phyloP scores from a whole-genome alignment of 1,284 basidiomycete species.

The Cutaneotrichosporon sp. region DNA sequence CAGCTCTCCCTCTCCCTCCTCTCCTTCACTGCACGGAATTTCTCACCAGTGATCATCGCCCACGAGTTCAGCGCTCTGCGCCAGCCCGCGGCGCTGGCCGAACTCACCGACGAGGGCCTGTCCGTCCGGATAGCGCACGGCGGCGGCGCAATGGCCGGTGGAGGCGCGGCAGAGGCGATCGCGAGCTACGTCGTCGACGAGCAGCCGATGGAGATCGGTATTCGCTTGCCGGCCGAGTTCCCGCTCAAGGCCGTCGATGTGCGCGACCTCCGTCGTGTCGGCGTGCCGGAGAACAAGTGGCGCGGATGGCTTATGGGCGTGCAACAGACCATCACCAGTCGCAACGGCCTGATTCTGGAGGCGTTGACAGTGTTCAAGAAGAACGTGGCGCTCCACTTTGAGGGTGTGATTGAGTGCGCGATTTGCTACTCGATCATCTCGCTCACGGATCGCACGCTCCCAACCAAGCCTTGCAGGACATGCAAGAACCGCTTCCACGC shows the following conservation, averaged over 20 bases:
- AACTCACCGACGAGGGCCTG: slow-evolving; percentile 75
- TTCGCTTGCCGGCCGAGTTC: slow-evolving; percentile 85
- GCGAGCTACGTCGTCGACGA: slow-evolving; percentile 82
- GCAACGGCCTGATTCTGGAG: slow-evolving; percentile 90
- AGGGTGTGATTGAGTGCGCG: slow-evolving; percentile 87
- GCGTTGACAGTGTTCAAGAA: slow-evolving; percentile 91
- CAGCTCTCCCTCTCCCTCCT: slow-evolving; percentile 73
- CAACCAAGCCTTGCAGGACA: slow-evolving; percentile 87
- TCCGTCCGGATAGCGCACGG: slow-evolving; percentile 64
- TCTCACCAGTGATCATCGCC: slow-evolving; percentile 83
- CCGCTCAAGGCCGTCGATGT: slow-evolving; percentile 86
- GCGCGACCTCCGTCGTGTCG: slow-evolving; percentile 75
- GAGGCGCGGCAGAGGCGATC: slow-evolving; percentile 44
- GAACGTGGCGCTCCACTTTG: slow-evolving; percentile 86
- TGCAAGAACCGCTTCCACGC: slow-evolving; percentile 96
- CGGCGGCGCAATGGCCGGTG: slow-evolving; percentile 64
- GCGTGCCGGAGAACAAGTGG: slow-evolving; percentile 87
- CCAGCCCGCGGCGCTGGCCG: slow-evolving; percentile 58
- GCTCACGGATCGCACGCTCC: slow-evolving; percentile 80
- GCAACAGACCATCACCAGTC: slow-evolving; percentile 75
- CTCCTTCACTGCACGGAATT: slow-evolving; percentile 75
- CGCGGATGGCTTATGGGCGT: slow-evolving; percentile 89
- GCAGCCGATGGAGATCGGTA: slow-evolving; percentile 82
- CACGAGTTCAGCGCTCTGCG: slow-evolving; percentile 76
- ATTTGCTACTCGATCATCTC: slow-evolving; percentile 97